Evolutionary conservation across 1,139 yeast species (phyloP).

Genomic region (Kazachstania sp.): DNA sequence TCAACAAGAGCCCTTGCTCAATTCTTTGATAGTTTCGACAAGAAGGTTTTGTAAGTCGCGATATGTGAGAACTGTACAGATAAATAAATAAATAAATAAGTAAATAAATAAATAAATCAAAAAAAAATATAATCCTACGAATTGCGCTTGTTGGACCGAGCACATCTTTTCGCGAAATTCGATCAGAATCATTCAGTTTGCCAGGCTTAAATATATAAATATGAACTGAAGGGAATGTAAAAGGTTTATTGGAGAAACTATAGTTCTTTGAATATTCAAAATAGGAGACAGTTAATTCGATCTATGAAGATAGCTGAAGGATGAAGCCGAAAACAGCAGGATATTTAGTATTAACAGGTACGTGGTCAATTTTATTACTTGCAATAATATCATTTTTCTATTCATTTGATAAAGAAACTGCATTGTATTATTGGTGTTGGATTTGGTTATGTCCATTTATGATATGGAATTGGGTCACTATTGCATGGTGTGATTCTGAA

Average conservation of each 20-base stretch:
- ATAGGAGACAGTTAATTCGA: neutral
- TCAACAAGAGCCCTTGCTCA: constrained; percentile 54
- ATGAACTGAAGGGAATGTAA: too few species aligned
- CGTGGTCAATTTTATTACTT: constrained; percentile 1
- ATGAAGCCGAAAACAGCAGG: constrained; percentile 10
- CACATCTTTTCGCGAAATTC: too few species aligned
- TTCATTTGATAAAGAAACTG: neutral
- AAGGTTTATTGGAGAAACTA: too few species aligned
- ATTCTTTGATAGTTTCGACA: constrained; percentile 48
- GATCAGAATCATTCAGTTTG: neutral
- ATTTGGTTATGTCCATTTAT: constrained; percentile 9
- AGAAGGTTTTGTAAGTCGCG: neutral
- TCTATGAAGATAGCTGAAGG: neutral
- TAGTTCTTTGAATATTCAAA: neutral
- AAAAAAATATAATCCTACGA: neutral
- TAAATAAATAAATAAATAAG: neutral
- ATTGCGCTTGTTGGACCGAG: too few species aligned
- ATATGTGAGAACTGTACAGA: neutral
- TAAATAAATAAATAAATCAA: neutral
- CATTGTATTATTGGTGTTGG: constrained; percentile 13
- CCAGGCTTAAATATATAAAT: too few species aligned
- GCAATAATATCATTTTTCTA: constrained; percentile 5
- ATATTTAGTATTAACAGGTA: constrained; percentile 3
- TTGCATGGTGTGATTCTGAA: constrained; percentile 13
- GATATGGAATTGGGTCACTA: constrained; percentile 13